A percentile compares a stretch with the other conserved stretches of the same genome.
These are phyloP conservation scores for Nannizziopsis arthrosporioides DNA, from an alignment of 2,329 filamentous ascomycete genomes.

Conservation along the genomic window DNA sequence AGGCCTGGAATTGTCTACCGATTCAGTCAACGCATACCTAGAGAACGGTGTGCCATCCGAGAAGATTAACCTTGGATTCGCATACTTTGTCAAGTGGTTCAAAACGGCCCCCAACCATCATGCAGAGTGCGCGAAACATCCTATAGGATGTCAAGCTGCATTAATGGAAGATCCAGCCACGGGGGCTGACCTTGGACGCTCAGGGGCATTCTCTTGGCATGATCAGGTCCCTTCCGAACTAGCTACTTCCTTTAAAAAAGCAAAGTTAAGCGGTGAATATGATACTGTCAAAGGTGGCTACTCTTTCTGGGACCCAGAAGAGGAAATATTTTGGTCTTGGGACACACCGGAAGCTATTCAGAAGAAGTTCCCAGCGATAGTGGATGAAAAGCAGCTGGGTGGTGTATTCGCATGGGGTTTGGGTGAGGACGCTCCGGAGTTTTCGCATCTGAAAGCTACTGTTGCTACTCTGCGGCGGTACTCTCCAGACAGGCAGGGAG, in stretches of 20 bases:
- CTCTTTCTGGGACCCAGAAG: constrained; percentile 53
- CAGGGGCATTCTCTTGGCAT: constrained; percentile 24
- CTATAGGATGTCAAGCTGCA: constrained; percentile 49
- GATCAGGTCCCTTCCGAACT: constrained; percentile 29
- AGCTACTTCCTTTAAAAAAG: constrained; percentile 46
- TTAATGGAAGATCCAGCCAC: constrained; percentile 45
- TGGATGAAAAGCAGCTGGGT: constrained; percentile 46
- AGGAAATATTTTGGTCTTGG: constrained; percentile 61
- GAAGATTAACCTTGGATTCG: constrained; percentile 55
- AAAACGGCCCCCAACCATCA: constrained; percentile 35
- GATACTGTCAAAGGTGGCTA: constrained; percentile 51
- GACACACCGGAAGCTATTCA: constrained; percentile 52
- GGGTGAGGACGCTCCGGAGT: constrained; percentile 48
- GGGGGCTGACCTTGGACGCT: constrained; percentile 25
- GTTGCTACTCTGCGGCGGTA: no score
- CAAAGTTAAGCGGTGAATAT: constrained; percentile 42
- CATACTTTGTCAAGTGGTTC: constrained; percentile 61
- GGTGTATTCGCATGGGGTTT: constrained; percentile 67
- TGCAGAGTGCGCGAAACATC: constrained; percentile 32
- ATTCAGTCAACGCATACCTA: constrained; percentile 49
- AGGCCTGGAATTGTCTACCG: constrained; percentile 45
- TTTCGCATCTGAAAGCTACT: constrained; percentile 4
- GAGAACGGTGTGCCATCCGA: constrained; percentile 43
- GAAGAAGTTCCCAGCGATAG: constrained; percentile 50
- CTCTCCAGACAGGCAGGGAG: no score